Conservation (phyloP, 78 protist species). For the Dictyostelium brefeldianum region DNA sequence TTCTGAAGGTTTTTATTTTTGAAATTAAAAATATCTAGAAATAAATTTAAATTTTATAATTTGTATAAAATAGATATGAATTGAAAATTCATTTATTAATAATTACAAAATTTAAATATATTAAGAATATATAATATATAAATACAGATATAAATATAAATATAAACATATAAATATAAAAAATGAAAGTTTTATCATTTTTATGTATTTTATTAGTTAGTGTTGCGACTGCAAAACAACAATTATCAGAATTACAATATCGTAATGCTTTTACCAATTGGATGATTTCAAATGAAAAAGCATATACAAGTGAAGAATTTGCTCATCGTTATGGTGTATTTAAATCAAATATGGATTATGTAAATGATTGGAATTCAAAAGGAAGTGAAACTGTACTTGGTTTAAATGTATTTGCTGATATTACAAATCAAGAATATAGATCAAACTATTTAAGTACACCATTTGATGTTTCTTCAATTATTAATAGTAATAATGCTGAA, state of each 20-base stretch:
- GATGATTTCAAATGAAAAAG: neutral
- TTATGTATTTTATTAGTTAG: neutral
- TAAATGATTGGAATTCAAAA: slow-evolving; percentile 35
- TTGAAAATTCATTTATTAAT: no score
- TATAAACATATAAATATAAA: no score
- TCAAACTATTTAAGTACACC: slow-evolving; percentile 14
- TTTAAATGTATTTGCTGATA: slow-evolving; percentile 45
- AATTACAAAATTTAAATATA: no score
- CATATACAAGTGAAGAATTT: slow-evolving; percentile 11
- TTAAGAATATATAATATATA: no score
- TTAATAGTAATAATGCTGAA: neutral
- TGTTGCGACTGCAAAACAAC: neutral
- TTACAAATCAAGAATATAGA: slow-evolving; percentile 63
- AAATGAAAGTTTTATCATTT: neutral
- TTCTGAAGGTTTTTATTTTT: no score
- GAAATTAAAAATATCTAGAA: no score
- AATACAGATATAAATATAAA: no score
- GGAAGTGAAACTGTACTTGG: slow-evolving; percentile 53
- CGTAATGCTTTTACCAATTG: slow-evolving; percentile 15
- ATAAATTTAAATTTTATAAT: no score
- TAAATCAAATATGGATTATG: slow-evolving; percentile 48
- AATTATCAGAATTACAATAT: neutral
- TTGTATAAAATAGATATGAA: neutral
- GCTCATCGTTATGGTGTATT: slow-evolving; percentile 19
- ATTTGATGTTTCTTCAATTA: slow-evolving; percentile 7